A percentile compares a stretch with the other conserved stretches of the same genome.
These are phyloP conservation scores for Wallacemonas sp. DNA, from an alignment of 208 protist species.

Conservation along the genomic window DNA sequence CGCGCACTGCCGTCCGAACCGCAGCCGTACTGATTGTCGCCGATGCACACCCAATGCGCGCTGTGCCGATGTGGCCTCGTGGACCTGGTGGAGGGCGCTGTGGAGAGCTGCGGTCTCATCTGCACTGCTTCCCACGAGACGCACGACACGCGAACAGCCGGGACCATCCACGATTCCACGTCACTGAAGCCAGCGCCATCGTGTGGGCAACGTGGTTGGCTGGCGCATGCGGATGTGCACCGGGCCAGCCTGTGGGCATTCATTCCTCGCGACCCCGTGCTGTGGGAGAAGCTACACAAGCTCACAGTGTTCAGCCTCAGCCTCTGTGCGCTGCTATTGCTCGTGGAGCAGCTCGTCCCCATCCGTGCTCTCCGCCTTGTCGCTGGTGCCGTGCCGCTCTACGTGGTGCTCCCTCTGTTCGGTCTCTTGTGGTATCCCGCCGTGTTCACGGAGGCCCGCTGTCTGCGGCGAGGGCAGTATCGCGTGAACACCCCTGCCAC, in stretches of 20 bases:
- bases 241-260: not conserved
- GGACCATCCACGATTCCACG: no score
- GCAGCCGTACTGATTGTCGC: no score
- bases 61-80: no score
- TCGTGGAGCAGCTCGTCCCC: not conserved
- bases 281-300: not conserved
- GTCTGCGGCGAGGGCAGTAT: not conserved
- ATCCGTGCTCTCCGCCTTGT: not conserved
- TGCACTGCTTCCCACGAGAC: no score
- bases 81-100: constrained; percentile 4
- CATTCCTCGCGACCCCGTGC: not conserved
- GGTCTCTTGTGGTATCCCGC: constrained; percentile 39
- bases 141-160: no score
- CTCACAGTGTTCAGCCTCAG: not conserved
- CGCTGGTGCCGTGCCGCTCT: constrained; percentile 13
- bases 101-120: not conserved
- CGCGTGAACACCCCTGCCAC: not conserved
- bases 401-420: constrained; percentile 33
- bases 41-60: no score
- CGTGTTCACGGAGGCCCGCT: constrained; percentile 31
- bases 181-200: no score
- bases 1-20: no score
- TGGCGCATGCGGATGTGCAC: no score
- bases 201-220: no score
- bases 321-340: not conserved